Base-by-base conservation (phyloP, 352 stramenopile species). In the Phytophthora melonis region DNA sequence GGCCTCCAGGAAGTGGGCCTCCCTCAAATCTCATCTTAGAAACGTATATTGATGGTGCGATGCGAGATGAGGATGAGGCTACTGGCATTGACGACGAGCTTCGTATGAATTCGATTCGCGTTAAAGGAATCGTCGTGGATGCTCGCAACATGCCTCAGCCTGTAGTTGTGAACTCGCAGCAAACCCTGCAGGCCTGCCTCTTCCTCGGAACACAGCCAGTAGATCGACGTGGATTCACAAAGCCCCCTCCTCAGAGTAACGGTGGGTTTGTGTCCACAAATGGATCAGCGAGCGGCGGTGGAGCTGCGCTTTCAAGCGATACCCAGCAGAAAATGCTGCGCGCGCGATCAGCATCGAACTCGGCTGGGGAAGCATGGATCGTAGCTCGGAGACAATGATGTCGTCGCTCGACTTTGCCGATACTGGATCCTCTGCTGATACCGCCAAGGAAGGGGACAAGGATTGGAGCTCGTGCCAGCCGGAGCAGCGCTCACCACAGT, bases 381-480 rank as follows among this genome's bases (percentile, higher is more conserved):
- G 90, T 11, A 79, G 80, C 7, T 97, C 89, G 7, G 90, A 97
- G 64, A 89, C 87, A 11, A 65, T 75, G 57, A 74, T 76, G 66
- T 67, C 69, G 21, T 79, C 75, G 21, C 75, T 89, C 34, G 87
- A 93, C 52, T 93, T 90, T 77, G 78, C 83, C 18, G 87, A 94
- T 50, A 84, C 85, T 30, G 80, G 89, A 21, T 79, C 82, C n/a
- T 82, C 81, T 27, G 62, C 75, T 25, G 89, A 94, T 43, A 75
- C 88, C 3, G 89, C 79, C 2, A 83, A 89, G 18, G 90, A 97
- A 55, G 90, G 96, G 21, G 92, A 94, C 78, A 97, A 97, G 58
- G 90, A 97, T 68, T 97, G 90, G 90, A 97, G 89, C 55, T 91
- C 87, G 7, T 97, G 90, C 23, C 88, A 91, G 23, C 90, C 90